phyloP scores from a whole-genome alignment of 2,329 filamentous ascomycete species.

The Fusarium begoniae region DNA sequence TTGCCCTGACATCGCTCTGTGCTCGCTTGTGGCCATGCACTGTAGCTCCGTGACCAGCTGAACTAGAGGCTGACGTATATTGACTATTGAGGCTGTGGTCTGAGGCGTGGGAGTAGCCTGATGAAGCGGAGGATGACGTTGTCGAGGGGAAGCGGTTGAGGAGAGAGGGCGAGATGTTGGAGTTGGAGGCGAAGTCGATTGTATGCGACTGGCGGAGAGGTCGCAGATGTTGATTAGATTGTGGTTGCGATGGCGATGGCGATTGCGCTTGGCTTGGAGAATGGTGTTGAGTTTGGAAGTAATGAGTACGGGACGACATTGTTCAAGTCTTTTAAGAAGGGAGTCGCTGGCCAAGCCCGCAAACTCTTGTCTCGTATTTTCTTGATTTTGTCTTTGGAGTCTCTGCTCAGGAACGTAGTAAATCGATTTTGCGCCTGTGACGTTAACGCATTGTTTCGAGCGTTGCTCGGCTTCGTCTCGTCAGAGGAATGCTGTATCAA shows the following conservation, averaged over 20 bases:
- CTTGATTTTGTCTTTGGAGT: conserved; percentile 9
- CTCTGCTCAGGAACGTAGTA: conserved; percentile 29
- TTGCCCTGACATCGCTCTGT: conserved; percentile 73
- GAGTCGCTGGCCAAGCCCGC: conserved; percentile 34
- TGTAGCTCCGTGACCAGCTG: conserved; percentile 54
- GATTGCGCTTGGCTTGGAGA: conserved; percentile 23
- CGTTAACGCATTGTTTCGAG: conserved; percentile 48
- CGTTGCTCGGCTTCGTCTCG: conserved; percentile 32
- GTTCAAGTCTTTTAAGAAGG: conserved; percentile 37
- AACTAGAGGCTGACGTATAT: conserved; percentile 75
- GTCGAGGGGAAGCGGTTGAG: conserved; percentile 73
- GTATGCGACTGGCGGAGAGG: conserved; percentile 64
- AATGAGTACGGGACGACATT: conserved; percentile 68
- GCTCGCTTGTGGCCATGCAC: conserved; percentile 73
- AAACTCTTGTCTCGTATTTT: conserved; percentile 20
- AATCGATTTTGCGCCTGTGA: conserved; percentile 33
- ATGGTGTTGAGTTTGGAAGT: conserved; percentile 43
- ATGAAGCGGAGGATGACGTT: conserved; percentile 76
- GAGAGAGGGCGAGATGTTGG: conserved; percentile 48
- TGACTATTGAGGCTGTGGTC: conserved; percentile 67
- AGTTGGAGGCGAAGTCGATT: conserved; percentile 55
- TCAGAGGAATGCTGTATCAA: conserved; percentile 31
- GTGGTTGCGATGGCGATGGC: conserved; percentile 21
- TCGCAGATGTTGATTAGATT: conserved; percentile 27
- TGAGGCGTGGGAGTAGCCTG: conserved; percentile 69